These are phyloP conservation scores for Suhomyces sp. DNA, from an alignment of 805 yeast genomes.

Conservation along the genomic window DNA sequence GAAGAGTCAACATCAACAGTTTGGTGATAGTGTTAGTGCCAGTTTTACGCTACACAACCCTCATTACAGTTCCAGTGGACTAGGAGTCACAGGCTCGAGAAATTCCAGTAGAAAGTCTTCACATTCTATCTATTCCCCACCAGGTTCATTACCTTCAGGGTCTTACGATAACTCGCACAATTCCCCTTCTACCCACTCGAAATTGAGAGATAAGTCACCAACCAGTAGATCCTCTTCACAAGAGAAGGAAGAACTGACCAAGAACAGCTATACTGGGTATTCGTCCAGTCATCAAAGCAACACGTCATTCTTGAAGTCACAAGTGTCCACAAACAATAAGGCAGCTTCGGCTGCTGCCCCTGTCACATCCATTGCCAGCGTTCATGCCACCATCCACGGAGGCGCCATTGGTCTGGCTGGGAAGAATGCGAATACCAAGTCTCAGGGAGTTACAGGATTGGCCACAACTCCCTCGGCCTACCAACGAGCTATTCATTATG, in stretches of 20 bases:
- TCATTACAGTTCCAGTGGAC: slow-evolving; percentile 5
- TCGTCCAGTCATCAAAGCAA: slow-evolving; percentile 8
- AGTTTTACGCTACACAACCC: slow-evolving; percentile 39
- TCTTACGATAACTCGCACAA: slow-evolving; percentile 24
- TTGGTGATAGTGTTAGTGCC: slow-evolving; percentile 54
- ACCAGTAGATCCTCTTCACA: slow-evolving; percentile 3
- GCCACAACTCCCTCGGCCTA: slow-evolving; percentile 37
- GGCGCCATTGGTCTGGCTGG: not conserved
- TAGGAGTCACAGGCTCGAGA: slow-evolving; percentile 16
- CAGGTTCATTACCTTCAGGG: slow-evolving; percentile 22
- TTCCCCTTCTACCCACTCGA: slow-evolving; percentile 33
- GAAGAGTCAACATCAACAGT: slow-evolving; percentile 50
- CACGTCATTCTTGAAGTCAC: slow-evolving; percentile 17
- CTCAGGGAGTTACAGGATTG: slow-evolving; percentile 24
- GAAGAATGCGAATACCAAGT: slow-evolving; percentile 4
- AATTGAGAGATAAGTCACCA: slow-evolving; percentile 21
- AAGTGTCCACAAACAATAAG: slow-evolving; percentile 10
- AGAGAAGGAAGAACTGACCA: slow-evolving; percentile 4
- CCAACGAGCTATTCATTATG: slow-evolving; percentile 27
- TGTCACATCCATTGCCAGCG: slow-evolving; percentile 21
- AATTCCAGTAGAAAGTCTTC: slow-evolving; percentile 29
- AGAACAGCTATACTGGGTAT: slow-evolving; percentile 5
- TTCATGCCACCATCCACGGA: slow-evolving; percentile 19
- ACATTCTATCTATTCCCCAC: slow-evolving; percentile 28
- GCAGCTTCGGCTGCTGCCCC: slow-evolving; percentile 17